Conservation (phyloP, 176 grass and related monocot genomes). For the Rhynchospora breviuscula region DNA sequence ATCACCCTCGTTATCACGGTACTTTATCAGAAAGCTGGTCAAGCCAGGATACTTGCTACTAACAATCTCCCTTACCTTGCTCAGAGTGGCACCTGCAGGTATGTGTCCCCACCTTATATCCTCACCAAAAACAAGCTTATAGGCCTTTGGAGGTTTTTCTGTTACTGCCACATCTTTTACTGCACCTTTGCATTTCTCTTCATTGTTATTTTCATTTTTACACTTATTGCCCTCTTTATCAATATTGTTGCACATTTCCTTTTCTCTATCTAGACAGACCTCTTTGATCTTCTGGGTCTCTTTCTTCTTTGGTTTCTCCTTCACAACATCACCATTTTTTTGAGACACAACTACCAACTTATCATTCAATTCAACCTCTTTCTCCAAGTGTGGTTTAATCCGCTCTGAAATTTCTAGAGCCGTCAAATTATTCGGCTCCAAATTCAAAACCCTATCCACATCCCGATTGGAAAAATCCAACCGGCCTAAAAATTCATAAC, state of each 20-base stretch:
- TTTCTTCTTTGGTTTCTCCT: conserved; percentile 40
- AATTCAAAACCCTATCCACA: conserved; percentile 33
- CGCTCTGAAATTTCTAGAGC: conserved; percentile 39
- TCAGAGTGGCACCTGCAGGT: conserved; percentile 54
- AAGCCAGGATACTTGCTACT: conserved; percentile 64
- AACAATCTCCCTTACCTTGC: conserved; percentile 56
- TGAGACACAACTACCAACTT: conserved; percentile 6
- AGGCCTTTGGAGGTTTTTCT: conserved; percentile 44
- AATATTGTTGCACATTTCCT: conserved; percentile 6
- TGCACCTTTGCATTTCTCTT: not conserved
- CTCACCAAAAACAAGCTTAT: conserved; percentile 81
- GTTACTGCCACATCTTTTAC: conserved; percentile 22
- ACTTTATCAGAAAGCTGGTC: conserved; percentile 72
- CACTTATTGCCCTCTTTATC: not conserved
- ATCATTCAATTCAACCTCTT: conserved; percentile 35
- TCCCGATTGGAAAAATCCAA: conserved; percentile 48
- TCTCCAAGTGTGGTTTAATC: conserved; percentile 31
- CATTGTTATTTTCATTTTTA: not conserved
- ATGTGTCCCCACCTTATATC: conserved; percentile 87
- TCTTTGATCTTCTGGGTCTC: conserved; percentile 27
- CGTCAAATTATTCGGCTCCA: conserved; percentile 46
- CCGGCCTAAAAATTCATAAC: conserved; percentile 46
- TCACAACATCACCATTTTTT: conserved; percentile 14
- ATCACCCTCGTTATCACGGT: conserved; percentile 86
- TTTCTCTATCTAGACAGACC: conserved; percentile 6